Evolutionary conservation across 805 yeast species (phyloP), one percentile per base, ranked within the genome.

Genomic region (Wilhelminamyces savonicus): DNA sequence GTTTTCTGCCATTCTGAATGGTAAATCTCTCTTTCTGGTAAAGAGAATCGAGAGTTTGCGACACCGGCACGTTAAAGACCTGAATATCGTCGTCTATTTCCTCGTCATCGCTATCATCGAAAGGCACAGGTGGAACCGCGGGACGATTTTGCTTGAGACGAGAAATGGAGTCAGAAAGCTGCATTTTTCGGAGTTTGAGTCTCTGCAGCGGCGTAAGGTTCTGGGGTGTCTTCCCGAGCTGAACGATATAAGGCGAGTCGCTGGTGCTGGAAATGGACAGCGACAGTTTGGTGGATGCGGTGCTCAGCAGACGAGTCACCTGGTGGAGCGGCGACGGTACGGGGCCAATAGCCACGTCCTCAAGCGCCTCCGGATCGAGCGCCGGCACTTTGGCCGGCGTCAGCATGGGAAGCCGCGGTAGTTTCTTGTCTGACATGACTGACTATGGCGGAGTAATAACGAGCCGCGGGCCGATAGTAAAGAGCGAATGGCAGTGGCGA

Each of bases 11-110:
- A 28, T 45, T 36, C 12, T 35, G 48, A 23, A 56, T 39, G 10
- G 37, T 37, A 10, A 52, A 50, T 27, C 50, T 55, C 38, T 67
- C 66, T 27, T 54, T 52, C 13, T 55, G 54, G n/a, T 58, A 39
- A 12, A 62, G 39, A 9, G 66, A 52, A 5, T 51, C 59, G 13
- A 78, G 52, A 0, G 81, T 69, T 27, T 74, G 78, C 0, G 82
- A 66, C 30, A 75, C 53, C 3, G 87, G 87, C 13, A 80, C 82
- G 41, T 80, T 78, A 53, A 61, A 79, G 35, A 78, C 70, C 14
- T 69, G 61, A 14, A 67, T 53, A 31, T 69, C 69, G 24, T 66
- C 74, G 53, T 34, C 73, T 71, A 35, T 72, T n/a, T 24, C 27
- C 13, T 29, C 28, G 13, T 29, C 31, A 5, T 29, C 28, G 4